Base-by-base conservation (phyloP, 495 filamentous ascomycete genomes). In the Podospora pseudopauciseta region DNA sequence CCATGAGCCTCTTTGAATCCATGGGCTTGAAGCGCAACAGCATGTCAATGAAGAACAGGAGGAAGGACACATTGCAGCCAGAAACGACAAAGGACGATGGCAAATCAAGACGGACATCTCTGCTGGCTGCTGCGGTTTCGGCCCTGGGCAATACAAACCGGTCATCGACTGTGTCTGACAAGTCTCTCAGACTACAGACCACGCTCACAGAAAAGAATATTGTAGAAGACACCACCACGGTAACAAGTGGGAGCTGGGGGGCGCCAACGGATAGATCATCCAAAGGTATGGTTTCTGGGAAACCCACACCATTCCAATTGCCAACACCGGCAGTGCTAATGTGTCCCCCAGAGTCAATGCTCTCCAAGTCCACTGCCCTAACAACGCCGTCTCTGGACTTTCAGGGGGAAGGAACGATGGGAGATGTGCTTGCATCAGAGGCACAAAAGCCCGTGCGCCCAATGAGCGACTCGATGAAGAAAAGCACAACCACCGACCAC, bases 321-420 rank as follows among this genome's bases (percentile, higher is more conserved):
- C 55, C 55, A 6, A 26, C 55, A 58, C 23, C 18, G n/a, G n/a
- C 7, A 58, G 55, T 58, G 55, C 67, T 71, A 55, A 71, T 19
- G 11, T 16, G 3, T 63, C 39, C n/a, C 32, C 15, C 68, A 80
- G 82, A 80, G 68, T 82, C 81, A 2, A 76, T 78, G 7, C 66
- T 81, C 32, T 83, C 81, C 0, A 81, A 75, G 72, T 74, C 78
- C 70, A 82, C 79, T 19, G 72, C 78, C 3, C 60, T 74, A 30
- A 79, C 81, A 56, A 69, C 74, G 30, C 72, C 76, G 26, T 75
- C 76, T 0, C 18, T 39, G n/a, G 56, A 64, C 15, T 55, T 19
- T 18, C 65, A 57, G 3, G 27, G 56, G 39, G 39, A 49, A 49
- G 39, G 39, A 49, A 11, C 39, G 39, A 49, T 49, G 39, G 39